Percentiles rank a stretch among this genome's conserved stretches.
These are phyloP conservation scores for Bacidia gigantensis DNA, from an alignment of 495 filamentous ascomycete genomes.

Conservation along the genomic window DNA sequence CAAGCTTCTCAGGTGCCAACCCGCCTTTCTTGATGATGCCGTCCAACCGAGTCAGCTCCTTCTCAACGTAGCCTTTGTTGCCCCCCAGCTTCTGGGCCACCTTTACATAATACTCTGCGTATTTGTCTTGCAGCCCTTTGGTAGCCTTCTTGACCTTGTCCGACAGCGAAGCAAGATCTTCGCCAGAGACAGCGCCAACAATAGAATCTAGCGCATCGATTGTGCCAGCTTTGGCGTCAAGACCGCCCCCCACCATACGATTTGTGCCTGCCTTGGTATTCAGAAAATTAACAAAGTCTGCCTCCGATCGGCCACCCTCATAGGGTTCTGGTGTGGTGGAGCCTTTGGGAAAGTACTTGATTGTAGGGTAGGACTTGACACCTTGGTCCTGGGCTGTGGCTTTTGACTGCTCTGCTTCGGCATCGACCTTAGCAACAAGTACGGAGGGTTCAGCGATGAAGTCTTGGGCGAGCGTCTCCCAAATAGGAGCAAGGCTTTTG, in stretches of 20 bases:
- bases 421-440: constrained; percentile 87
- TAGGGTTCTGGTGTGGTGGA: constrained; percentile 60
- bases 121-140: constrained; percentile 57
- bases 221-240: constrained; percentile 70
- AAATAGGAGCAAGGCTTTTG: constrained; percentile 82
- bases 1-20: constrained; percentile 70
- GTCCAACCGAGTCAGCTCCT: constrained; percentile 72
- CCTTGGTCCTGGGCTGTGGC: constrained; percentile 61
- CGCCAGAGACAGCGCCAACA: constrained; percentile 48
- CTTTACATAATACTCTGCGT: constrained; percentile 86
- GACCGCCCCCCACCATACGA: constrained; percentile 67
- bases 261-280: constrained; percentile 84
- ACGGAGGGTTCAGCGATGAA: constrained; percentile 65
- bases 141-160: constrained; percentile 58
- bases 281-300: constrained; percentile 64
- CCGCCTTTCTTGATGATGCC: constrained; percentile 75
- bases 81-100: constrained; percentile 71
- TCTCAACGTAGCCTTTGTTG: constrained; percentile 64
- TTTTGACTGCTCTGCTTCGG: constrained; percentile 74
- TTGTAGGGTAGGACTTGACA: constrained; percentile 80
- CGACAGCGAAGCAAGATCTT: constrained; percentile 43
- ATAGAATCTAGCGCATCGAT: constrained; percentile 63
- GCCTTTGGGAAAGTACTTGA: constrained; percentile 94
- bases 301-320: constrained; percentile 63
- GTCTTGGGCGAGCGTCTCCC: constrained; percentile 76